phyloP scores from a whole-genome alignment of 306 rosid genomes.

The Vigna reflexopilosa region DNA sequence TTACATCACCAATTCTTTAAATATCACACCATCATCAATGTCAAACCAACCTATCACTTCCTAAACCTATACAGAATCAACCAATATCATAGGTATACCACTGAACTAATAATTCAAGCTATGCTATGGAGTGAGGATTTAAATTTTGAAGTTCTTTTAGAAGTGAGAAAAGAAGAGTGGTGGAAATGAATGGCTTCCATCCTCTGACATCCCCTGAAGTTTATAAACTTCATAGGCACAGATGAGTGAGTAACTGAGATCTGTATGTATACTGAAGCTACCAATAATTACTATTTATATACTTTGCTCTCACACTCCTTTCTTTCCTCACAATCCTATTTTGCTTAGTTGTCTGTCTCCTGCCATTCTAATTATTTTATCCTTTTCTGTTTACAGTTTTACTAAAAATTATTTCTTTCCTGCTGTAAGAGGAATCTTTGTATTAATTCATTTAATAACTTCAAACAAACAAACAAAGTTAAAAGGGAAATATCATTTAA shows the following conservation, averaged over 20 bases:
- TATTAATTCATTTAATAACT: not conserved
- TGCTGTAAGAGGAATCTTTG: not conserved
- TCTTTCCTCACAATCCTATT: constrained; percentile 39
- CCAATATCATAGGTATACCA: not conserved
- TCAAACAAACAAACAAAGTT: not conserved
- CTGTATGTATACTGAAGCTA: constrained; percentile 33
- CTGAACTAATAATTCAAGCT: constrained; percentile 26
- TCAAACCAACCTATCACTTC: constrained; percentile 22
- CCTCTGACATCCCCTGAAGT: constrained; percentile 33
- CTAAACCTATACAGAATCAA: constrained; percentile 4
- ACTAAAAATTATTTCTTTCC: not conserved
- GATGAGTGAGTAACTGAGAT: constrained; percentile 39
- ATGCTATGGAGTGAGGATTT: not conserved
- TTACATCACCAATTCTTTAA: not conserved
- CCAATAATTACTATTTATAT: constrained; percentile 1
- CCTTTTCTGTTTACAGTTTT: not conserved
- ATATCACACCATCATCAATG: not conserved
- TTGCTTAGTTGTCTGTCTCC: constrained; percentile 32
- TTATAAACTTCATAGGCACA: constrained; percentile 36
- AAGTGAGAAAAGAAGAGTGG: not conserved
- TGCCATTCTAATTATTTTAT: not conserved
- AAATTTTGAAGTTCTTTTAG: no score
- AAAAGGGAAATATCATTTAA: not conserved
- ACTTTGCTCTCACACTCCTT: not conserved
- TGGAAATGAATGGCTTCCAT: constrained; percentile 14